These are phyloP conservation scores for Suillus fuscotomentosus DNA, from an alignment of 768 basidiomycete species.

Conservation along the genomic window DNA sequence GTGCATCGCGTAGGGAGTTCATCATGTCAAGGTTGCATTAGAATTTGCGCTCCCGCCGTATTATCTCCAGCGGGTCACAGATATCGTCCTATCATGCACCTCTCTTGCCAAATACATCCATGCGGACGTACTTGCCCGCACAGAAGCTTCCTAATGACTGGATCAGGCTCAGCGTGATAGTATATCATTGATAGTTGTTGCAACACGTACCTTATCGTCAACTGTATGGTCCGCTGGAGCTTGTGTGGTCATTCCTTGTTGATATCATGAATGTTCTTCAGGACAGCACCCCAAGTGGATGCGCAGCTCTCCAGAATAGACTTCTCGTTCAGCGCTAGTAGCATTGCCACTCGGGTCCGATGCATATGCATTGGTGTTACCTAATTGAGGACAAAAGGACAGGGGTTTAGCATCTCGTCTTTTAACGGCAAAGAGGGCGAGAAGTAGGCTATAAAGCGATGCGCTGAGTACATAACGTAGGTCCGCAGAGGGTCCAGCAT, in stretches of 20 bases:
- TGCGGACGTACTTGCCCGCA: not conserved
- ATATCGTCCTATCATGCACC: not conserved
- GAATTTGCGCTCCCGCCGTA: not conserved
- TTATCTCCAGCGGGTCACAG: not conserved
- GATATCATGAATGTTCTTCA: constrained; percentile 1
- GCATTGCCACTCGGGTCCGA: constrained; percentile 45
- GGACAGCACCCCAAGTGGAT: constrained; percentile 38
- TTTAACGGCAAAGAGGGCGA: not conserved
- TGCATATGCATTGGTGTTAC: constrained; percentile 32
- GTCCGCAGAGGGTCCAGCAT: constrained; percentile 20
- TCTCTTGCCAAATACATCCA: not conserved
- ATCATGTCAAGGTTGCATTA: constrained; percentile 12
- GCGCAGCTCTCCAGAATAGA: constrained; percentile 55
- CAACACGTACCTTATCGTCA: constrained; percentile 4
- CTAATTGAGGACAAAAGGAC: constrained; percentile 26
- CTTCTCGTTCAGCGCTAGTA: constrained; percentile 46
- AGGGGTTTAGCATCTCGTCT: constrained; percentile 12
- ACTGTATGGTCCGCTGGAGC: not conserved
- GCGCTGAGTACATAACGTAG: not conserved
- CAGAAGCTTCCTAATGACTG: not conserved
- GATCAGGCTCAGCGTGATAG: constrained; percentile 1
- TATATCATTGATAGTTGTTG: not conserved
- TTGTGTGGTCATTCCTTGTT: not conserved
- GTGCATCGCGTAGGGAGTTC: constrained; percentile 7
- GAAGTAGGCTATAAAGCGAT: not conserved